phyloP scores from a whole-genome alignment of 2,329 filamentous ascomycete species.

The Teratosphaeria pseudoeucalypti region DNA sequence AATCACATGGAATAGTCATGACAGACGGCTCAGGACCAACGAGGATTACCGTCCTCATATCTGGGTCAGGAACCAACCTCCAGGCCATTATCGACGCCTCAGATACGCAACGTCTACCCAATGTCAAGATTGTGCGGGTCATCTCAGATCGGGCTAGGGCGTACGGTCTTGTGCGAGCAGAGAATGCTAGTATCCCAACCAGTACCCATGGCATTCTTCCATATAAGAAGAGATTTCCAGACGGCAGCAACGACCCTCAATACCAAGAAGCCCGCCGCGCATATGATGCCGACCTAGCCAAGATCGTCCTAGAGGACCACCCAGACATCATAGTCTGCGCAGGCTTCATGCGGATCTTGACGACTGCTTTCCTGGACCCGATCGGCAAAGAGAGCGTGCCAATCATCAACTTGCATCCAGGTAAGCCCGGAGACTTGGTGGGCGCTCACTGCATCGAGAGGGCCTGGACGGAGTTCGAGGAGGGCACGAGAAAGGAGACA shows the following conservation, averaged over 20 bases:
- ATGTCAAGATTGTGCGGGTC: conserved; percentile 49
- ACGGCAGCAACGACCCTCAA: conserved; percentile 30
- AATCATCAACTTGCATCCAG: conserved; percentile 77
- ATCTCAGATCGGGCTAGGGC: conserved; percentile 57
- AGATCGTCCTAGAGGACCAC: conserved; percentile 51
- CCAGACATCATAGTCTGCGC: conserved; percentile 72
- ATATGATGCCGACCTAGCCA: conserved; percentile 68
- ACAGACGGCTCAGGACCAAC: conserved; percentile 4
- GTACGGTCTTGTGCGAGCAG: conserved; percentile 53
- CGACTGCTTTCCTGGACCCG: conserved; percentile 57
- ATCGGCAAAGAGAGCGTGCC: conserved; percentile 51
- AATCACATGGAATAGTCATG: neutral
- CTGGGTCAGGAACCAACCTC: conserved; percentile 66
- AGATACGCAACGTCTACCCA: conserved; percentile 37
- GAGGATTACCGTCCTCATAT: conserved; percentile 39
- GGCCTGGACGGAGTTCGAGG: conserved; percentile 63
- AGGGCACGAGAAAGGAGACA: conserved; percentile 55
- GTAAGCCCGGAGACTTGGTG: conserved; percentile 63
- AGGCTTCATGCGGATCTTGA: conserved; percentile 81
- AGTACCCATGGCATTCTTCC: conserved; percentile 73
- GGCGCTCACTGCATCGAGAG: conserved; percentile 63
- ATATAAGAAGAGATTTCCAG: conserved; percentile 60
- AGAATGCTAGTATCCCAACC: conserved; percentile 54
- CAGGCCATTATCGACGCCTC: conserved; percentile 62
- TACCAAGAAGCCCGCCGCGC: conserved; percentile 44